Evolutionary conservation across 495 filamentous ascomycete species (phyloP), one percentile per base, ranked within the genome.

Genomic region (Penicillium coprophilum): DNA sequence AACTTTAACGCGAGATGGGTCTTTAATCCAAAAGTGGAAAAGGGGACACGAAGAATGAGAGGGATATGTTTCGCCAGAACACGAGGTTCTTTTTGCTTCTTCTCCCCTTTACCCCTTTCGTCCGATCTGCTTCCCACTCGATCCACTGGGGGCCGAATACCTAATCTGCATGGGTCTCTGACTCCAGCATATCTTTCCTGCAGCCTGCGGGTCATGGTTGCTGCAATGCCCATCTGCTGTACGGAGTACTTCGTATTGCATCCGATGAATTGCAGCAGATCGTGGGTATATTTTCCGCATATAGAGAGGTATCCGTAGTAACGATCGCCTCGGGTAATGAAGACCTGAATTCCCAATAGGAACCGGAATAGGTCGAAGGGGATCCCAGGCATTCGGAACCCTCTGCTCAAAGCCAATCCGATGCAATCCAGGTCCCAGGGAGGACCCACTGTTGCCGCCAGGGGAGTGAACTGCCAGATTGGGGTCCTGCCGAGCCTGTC

Each of bases 401-500:
- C 30, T 41, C 20, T 30, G 41, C 34, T 36, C 40, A 38, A 10
- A 62, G 59, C 41, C 57, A 55, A 56, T 56, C 31, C 27, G 13
- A 28, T 34, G 36, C 24, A 21, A 13, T 19, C 15, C 31, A 54
- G 39, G 28, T 34, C 39, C 32, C 23, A 47, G 45, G 36, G 36
- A 49, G 38, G 39, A 46, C 57, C 58, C 58, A 34, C 52, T 15
- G 39, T 13, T 55, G 59, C 65, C 59, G 60, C 60, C 44, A 62
- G 60, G 63, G 61, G 49, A 55, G 46, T 30, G 21, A 52, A 40
- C 50, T 47, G 55, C 32, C 51, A 20, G 40, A 38, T 27, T 64
- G 58, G 66, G 64, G 63, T 68, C 66, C 27, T 63, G 20, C 53
- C 56, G 54, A 62, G 53, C 53, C 60, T 66, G 54, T 60, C 63